Base-by-base conservation (phyloP, 805 yeast species). In the Wickerhamiella dianesei region DNA sequence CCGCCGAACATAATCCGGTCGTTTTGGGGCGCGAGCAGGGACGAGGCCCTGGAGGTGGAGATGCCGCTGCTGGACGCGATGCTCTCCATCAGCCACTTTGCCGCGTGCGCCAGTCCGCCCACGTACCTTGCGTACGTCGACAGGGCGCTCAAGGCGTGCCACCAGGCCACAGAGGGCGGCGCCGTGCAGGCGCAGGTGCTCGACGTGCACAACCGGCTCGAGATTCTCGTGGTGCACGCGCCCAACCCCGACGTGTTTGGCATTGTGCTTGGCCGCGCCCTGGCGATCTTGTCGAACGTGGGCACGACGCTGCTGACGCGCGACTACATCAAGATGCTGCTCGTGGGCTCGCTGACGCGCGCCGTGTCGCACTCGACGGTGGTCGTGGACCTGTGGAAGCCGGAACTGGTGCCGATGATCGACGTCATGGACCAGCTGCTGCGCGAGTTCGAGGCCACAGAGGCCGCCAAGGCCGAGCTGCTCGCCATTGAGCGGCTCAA, bases 121-220 rank as follows among this genome's bases (percentile, higher is more conserved):
- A 18, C 25, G 16, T 39, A 39, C 25, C 21, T 39, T 5, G 25
- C 14, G 16, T 39, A 21, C 16, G 18, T 39, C n/a, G n/a, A 17
- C 25, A 4, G 20, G 14, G 21, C 41, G 13, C 18, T 39, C 16
- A 22, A 18, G 8, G 41, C 41, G 12, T 6, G 16, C n/a, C 32
- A 25, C 6, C 6, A 25, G 32, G 32, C 32, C 12, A 6, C 32
- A 25, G 32, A 6, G 12, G 32, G 32, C 32, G 32, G 9, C 6
- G 32, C 12, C 32, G n/a, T 4, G 8, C 8, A 39, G 25, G 21
- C 20, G 5, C 41, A 39, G 25, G 5, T 39, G 4, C 18, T 44
- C 37, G 41, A 37, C 39, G 18, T 18, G 12, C 22, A 37, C 4
- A n/a, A 44, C 39, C 47, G 47, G 17, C 19, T 44, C 3, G 47